Evolutionary conservation across 106 monocot genomes (phyloP).

Genomic region (Amphibolis antarctica): DNA sequence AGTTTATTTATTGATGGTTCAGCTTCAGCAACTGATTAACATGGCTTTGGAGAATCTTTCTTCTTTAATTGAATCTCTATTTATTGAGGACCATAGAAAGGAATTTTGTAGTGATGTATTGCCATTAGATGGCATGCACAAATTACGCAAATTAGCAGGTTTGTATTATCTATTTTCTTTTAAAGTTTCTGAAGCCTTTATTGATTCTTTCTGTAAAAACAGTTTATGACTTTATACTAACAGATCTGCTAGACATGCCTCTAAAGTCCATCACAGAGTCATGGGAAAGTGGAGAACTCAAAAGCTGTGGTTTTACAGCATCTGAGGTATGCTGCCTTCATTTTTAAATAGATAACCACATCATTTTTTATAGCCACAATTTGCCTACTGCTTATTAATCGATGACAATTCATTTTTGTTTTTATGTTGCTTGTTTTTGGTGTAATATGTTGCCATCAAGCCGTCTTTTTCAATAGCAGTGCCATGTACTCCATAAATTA

Average conservation of each 20-base stretch:
- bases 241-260: constrained; percentile 87
- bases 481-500: not conserved
- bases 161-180: constrained; percentile 4
- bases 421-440: not conserved
- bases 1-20: constrained; percentile 10
- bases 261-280: constrained; percentile 59
- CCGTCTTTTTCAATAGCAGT: not conserved
- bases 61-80: constrained; percentile 43
- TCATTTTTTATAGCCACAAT: no score
- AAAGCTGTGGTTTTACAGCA: constrained; percentile 55
- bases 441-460: not conserved
- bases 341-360: no score
- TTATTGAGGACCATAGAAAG: constrained; percentile 23
- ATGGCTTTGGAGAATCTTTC: constrained; percentile 60
- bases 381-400: no score
- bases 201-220: not conserved
- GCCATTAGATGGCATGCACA: constrained; percentile 37
- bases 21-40: constrained; percentile 79
- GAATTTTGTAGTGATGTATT: constrained; percentile 13
- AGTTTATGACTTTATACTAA: constrained; percentile 7
- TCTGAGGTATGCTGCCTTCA: constrained; percentile 47
- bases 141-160: constrained; percentile 83
- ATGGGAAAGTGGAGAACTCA: constrained; percentile 83
- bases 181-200: not conserved
- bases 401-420: no score